Evolutionary conservation across 2,329 filamentous ascomycete genomes (phyloP).

Genomic region (Alternaria triticina): DNA sequence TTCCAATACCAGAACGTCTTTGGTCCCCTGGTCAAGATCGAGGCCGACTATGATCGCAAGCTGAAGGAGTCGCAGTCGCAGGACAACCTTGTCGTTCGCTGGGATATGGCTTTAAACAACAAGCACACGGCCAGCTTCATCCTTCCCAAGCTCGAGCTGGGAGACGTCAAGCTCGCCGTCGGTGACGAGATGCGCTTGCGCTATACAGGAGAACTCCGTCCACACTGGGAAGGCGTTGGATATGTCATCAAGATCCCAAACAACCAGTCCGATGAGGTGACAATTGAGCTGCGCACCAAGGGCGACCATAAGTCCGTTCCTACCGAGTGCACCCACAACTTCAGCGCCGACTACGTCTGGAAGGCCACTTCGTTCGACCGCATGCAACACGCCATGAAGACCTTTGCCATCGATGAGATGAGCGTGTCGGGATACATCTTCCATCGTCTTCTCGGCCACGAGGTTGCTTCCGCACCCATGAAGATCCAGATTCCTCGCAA

Average conservation of each 20-base stretch:
- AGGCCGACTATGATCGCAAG: constrained; percentile 98
- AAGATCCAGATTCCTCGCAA: constrained; percentile 96
- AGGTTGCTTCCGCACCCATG: constrained; percentile 92
- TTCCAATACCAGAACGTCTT: constrained; percentile 99
- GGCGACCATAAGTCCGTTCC: constrained; percentile 96
- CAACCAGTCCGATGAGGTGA: constrained; percentile 98
- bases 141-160: constrained; percentile 94
- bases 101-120: constrained; percentile 95
- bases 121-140: constrained; percentile 96
- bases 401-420: constrained; percentile 96
- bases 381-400: constrained; percentile 99
- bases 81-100: constrained; percentile 90
- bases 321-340: constrained; percentile 95
- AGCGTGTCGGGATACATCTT: constrained; percentile 99
- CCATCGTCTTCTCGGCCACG: constrained; percentile 92
- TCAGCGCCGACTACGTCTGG: constrained; percentile 99
- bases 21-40: constrained; percentile 96
- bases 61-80: constrained; percentile 98
- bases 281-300: constrained; percentile 89
- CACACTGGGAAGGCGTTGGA: constrained; percentile 95
- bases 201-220: constrained; percentile 91
- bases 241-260: constrained; percentile 99
- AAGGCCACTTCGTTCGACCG: constrained; percentile 99
- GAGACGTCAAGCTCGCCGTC: constrained; percentile 96
- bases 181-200: constrained; percentile 98